These are phyloP conservation scores for Kitagawia praeruptora DNA, from an alignment of 129 eudicot genomes.

Conservation along the genomic window DNA sequence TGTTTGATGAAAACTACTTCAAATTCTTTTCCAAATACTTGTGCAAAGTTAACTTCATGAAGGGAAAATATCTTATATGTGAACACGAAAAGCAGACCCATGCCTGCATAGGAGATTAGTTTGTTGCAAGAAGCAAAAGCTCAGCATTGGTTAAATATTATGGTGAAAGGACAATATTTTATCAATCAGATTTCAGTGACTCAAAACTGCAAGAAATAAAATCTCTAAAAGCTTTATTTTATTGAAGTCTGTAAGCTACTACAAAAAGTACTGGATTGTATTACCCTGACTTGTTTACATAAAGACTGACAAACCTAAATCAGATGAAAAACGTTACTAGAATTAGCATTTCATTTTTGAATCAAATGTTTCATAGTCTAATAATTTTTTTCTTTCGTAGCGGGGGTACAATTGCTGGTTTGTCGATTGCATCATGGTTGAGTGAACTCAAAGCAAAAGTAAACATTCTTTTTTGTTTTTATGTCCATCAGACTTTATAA, in stretches of 20 bases:
- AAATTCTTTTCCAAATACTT: too few relatives aligned
- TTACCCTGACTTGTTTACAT: neutral
- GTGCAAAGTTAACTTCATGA: too few relatives aligned
- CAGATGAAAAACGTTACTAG: neutral
- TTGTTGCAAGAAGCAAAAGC: too few relatives aligned
- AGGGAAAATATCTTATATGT: too few relatives aligned
- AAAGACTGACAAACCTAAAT: neutral
- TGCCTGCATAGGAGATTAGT: too few relatives aligned
- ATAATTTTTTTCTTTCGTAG: constrained; percentile 25
- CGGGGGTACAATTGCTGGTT: constrained; percentile 95
- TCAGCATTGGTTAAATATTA: neutral
- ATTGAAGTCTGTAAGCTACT: neutral
- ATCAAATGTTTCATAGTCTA: neutral
- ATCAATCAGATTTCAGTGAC: neutral
- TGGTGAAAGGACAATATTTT: neutral
- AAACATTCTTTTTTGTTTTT: constrained; percentile 14
- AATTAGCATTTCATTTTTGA: neutral
- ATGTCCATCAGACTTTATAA: neutral
- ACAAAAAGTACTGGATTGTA: neutral
- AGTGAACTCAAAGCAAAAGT: constrained; percentile 78
- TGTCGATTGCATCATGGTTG: constrained; percentile 73
- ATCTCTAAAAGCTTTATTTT: neutral
- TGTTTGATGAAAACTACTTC: too few relatives aligned
- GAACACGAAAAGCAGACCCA: too few relatives aligned
- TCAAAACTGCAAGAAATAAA: neutral